Conservation (phyloP, 2,329 filamentous ascomycete genomes). For the Aspergillus sp. region DNA sequence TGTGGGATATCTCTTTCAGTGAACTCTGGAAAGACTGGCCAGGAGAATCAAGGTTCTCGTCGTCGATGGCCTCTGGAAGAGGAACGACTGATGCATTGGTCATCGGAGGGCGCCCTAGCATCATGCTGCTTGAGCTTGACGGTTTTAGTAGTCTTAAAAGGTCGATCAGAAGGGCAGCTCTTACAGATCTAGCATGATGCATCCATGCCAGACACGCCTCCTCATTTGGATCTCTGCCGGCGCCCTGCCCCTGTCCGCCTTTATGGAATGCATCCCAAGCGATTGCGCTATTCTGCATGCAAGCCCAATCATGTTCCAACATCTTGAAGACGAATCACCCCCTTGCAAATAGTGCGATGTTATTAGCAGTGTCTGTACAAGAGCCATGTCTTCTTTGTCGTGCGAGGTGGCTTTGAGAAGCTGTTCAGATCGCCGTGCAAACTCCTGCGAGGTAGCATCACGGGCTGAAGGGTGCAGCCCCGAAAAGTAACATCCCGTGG, state of each 20-base stretch:
- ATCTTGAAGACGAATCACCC: slow-evolving; percentile 40
- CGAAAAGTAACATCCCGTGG: slow-evolving; percentile 42
- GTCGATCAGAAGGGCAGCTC: slow-evolving; percentile 7
- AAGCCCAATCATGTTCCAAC: slow-evolving; percentile 46
- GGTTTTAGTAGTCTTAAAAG: too few species aligned
- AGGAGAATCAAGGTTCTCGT: neutral
- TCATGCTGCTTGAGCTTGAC: slow-evolving; percentile 28
- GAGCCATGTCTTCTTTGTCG: slow-evolving; percentile 35
- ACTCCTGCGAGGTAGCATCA: slow-evolving; percentile 29
- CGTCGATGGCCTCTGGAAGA: neutral
- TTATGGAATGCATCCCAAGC: slow-evolving; percentile 40
- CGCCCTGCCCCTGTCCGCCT: slow-evolving; percentile 19
- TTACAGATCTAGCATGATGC: slow-evolving; percentile 39
- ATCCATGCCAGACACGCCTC: slow-evolving; percentile 39
- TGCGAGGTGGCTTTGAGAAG: slow-evolving; percentile 39
- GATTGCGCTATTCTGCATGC: slow-evolving; percentile 44
- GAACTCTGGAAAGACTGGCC: too few species aligned
- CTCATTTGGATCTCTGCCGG: slow-evolving; percentile 32
- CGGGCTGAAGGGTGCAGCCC: slow-evolving; percentile 28
- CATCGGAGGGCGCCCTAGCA: slow-evolving; percentile 34
- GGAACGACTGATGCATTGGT: slow-evolving; percentile 11
- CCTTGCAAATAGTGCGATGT: slow-evolving; percentile 43
- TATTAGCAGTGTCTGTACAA: slow-evolving; percentile 44
- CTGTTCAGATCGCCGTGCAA: slow-evolving; percentile 34
- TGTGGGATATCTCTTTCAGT: too few species aligned